Percentiles rank a stretch among this genome's conserved stretches.
Conservation (phyloP, 2,329 filamentous ascomycete genomes). For the Dothideomycetidae sp. region DNA sequence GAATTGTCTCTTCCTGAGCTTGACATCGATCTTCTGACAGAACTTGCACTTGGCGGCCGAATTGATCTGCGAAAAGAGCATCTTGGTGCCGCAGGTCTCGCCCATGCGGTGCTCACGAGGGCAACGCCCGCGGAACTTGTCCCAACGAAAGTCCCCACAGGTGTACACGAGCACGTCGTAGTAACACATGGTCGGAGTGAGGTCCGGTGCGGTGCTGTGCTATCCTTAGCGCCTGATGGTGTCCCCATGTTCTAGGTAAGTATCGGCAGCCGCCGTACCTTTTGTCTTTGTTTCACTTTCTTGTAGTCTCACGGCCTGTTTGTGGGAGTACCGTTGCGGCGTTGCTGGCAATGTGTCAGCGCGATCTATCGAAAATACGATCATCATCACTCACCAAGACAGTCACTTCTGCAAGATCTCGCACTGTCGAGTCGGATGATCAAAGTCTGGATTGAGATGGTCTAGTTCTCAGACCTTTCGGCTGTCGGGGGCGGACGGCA, state of each 20-base stretch:
- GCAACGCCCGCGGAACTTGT: constrained; percentile 83
- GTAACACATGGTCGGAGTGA: constrained; percentile 66
- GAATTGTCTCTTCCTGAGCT: constrained; percentile 58
- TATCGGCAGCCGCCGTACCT: neutral
- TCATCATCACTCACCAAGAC: no score
- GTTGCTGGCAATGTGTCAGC: neutral
- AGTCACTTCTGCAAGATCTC: neutral
- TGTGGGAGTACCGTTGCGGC: neutral
- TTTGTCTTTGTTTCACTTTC: neutral
- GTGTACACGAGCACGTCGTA: constrained; percentile 77
- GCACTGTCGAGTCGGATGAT: neutral
- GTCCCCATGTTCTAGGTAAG: neutral
- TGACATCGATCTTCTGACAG: constrained; percentile 81
- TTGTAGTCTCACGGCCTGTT: neutral
- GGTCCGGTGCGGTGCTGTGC: neutral
- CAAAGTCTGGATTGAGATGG: neutral
- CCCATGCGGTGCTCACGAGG: constrained; percentile 89
- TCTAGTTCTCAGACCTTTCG: neutral
- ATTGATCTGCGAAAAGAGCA: constrained; percentile 54
- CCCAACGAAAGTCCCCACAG: constrained; percentile 92
- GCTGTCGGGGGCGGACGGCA: no score
- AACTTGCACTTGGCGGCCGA: constrained; percentile 59
- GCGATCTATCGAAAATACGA: no score
- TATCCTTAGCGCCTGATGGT: neutral
- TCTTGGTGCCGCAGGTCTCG: constrained; percentile 90